phyloP scores from a whole-genome alignment of 164 flowering plant species.

The Umbellularia californica region DNA sequence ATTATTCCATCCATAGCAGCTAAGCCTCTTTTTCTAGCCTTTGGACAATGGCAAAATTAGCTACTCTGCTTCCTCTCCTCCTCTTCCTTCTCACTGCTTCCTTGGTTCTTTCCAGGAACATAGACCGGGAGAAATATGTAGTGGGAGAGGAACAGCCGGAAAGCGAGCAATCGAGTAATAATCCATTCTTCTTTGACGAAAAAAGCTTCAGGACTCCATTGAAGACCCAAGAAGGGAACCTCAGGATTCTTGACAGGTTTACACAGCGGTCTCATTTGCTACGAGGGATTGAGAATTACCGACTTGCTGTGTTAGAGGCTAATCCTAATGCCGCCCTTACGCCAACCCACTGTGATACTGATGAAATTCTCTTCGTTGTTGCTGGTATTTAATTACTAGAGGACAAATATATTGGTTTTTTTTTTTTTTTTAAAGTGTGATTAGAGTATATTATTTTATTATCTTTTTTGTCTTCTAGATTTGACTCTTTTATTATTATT shows the following conservation, averaged over 20 bases:
- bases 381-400: neutral
- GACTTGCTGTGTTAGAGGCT: constrained; percentile 3
- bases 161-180: neutral
- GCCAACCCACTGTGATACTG: constrained; percentile 16
- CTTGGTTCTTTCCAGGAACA: neutral
- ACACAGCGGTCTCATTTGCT: constrained; percentile 1
- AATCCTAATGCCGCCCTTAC: constrained; percentile 6
- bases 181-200: constrained; percentile 8
- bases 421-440: no score
- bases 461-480: no score
- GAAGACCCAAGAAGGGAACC: constrained; percentile 8
- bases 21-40: neutral
- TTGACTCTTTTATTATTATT: neutral
- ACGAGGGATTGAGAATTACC: constrained; percentile 7
- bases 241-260: constrained; percentile 2
- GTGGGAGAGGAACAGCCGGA: neutral
- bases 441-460: no score
- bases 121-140: neutral
- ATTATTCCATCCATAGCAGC: neutral
- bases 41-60: neutral
- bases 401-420: no score
- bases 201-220: neutral
- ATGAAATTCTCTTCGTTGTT: neutral
- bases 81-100: neutral
- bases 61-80: neutral